Percentiles rank a stretch among this genome's conserved stretches.
Conservation (phyloP, 2,329 filamentous ascomycete genomes). For the Xenosphaeropsis pyriputrescens region DNA sequence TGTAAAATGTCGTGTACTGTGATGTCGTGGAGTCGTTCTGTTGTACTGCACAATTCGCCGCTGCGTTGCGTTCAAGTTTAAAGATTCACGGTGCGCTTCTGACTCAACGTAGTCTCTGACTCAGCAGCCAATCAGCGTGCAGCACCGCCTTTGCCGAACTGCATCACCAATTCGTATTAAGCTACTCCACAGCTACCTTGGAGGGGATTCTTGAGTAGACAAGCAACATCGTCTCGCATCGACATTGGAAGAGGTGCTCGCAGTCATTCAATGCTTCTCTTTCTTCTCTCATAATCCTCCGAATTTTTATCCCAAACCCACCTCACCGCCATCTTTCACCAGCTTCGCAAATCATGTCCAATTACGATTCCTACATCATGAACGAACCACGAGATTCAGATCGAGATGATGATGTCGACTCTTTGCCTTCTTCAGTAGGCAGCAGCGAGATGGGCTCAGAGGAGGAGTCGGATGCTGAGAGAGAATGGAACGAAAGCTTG, state of each 20-base stretch:
- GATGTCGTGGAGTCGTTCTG: neutral
- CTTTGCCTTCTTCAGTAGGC: constrained; percentile 42
- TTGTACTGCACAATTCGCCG: neutral
- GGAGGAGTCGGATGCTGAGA: constrained; percentile 70
- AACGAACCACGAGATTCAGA: constrained; percentile 15
- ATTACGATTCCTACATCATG: too few relatives aligned
- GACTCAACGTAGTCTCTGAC: constrained; percentile 2
- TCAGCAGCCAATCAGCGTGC: constrained; percentile 1
- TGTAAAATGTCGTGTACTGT: constrained; percentile 2
- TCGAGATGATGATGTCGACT: constrained; percentile 45
- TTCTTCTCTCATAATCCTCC: too few relatives aligned
- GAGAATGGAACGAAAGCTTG: constrained; percentile 87
- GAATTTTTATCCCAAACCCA: too few relatives aligned
- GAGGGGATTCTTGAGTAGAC: too few relatives aligned
- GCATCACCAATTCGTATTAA: too few relatives aligned
- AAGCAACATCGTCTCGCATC: too few relatives aligned
- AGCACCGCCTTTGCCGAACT: neutral
- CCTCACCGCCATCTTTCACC: too few relatives aligned
- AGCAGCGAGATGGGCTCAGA: constrained; percentile 39
- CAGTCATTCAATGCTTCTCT: too few relatives aligned
- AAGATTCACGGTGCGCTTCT: constrained; percentile 4
- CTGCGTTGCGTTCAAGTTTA: neutral
- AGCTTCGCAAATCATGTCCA: too few relatives aligned
- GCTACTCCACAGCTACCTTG: too few relatives aligned
- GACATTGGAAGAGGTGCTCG: too few relatives aligned